Percentiles rank a stretch among this genome's conserved stretches.
Evolutionary conservation across 2,329 filamentous ascomycete species (phyloP).

Genomic region (Penicillium sp.): DNA sequence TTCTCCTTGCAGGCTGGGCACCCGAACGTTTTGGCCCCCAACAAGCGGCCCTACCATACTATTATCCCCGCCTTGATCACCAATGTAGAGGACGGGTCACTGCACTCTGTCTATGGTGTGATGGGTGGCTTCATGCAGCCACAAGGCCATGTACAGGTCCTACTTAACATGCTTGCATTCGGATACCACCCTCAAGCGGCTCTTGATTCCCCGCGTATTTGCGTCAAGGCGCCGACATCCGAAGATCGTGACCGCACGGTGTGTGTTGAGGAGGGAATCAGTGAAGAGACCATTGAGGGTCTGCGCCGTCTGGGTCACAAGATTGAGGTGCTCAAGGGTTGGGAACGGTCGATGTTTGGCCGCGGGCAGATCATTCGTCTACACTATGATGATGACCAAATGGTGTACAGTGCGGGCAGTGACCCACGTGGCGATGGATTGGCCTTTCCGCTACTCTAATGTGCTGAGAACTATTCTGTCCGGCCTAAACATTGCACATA

Average conservation of each 20-base stretch:
- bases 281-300: slow-evolving; percentile 19
- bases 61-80: slow-evolving; percentile 94
- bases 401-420: slow-evolving; percentile 85
- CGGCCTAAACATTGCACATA: neutral
- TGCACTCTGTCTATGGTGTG: slow-evolving; percentile 88
- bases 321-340: slow-evolving; percentile 20
- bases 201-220: slow-evolving; percentile 87
- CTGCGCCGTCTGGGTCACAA: slow-evolving; percentile 22
- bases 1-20: slow-evolving; percentile 71
- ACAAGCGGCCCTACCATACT: slow-evolving; percentile 93
- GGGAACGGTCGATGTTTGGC: slow-evolving; percentile 23
- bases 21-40: slow-evolving; percentile 76
- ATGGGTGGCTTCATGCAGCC: slow-evolving; percentile 99
- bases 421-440: slow-evolving; percentile 83
- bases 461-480: neutral
- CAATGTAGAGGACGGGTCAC: slow-evolving; percentile 67
- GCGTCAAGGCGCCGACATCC: slow-evolving; percentile 71
- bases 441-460: slow-evolving; percentile 52
- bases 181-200: slow-evolving; percentile 81
- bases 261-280: slow-evolving; percentile 25
- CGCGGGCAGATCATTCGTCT: slow-evolving; percentile 34
- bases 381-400: slow-evolving; percentile 71
- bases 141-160: slow-evolving; percentile 90
- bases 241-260: slow-evolving; percentile 39
- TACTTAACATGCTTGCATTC: slow-evolving; percentile 86